phyloP scores from a whole-genome alignment of 768 basidiomycete genomes.

The Trametes cinnabarina region DNA sequence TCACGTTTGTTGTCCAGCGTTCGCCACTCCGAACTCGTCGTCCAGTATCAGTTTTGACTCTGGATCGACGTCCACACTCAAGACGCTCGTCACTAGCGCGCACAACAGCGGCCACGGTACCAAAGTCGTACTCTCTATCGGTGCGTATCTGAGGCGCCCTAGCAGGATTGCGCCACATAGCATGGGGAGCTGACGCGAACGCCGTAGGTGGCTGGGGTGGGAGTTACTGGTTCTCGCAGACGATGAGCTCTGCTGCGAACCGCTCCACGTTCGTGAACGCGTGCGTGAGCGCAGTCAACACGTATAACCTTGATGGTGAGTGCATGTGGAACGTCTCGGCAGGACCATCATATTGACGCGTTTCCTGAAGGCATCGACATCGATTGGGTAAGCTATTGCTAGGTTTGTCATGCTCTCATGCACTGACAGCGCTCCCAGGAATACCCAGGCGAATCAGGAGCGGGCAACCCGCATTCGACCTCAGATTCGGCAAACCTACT shows the following conservation, averaged over 20 bases:
- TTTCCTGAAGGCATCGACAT: slow-evolving; percentile 45
- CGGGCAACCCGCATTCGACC: slow-evolving; percentile 59
- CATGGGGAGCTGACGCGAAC: background rate
- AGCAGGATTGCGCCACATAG: background rate
- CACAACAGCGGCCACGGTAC: slow-evolving; percentile 58
- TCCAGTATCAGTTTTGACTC: slow-evolving; percentile 49
- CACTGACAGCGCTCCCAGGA: slow-evolving; percentile 42
- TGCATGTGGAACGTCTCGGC: background rate
- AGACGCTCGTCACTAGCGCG: slow-evolving; percentile 54
- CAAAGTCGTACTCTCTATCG: slow-evolving; percentile 65
- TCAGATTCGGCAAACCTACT: slow-evolving; percentile 65
- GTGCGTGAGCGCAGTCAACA: slow-evolving; percentile 52
- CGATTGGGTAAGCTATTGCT: slow-evolving; percentile 47
- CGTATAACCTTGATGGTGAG: slow-evolving; percentile 60
- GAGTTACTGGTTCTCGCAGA: slow-evolving; percentile 59
- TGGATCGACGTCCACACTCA: slow-evolving; percentile 50
- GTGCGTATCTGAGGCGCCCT: slow-evolving; percentile 33
- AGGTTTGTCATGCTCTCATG: background rate
- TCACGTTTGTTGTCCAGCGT: slow-evolving; percentile 44
- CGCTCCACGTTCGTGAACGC: slow-evolving; percentile 58
- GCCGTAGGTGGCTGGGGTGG: slow-evolving; percentile 68
- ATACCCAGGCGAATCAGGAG: slow-evolving; percentile 66
- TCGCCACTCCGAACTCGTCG: slow-evolving; percentile 64
- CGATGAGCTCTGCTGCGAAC: slow-evolving; percentile 47
- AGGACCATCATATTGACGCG: background rate